Evolutionary conservation across 106 monocot species (phyloP), one percentile per base, ranked within the genome.

Genomic region (Phalaenopsis aphrodite): DNA sequence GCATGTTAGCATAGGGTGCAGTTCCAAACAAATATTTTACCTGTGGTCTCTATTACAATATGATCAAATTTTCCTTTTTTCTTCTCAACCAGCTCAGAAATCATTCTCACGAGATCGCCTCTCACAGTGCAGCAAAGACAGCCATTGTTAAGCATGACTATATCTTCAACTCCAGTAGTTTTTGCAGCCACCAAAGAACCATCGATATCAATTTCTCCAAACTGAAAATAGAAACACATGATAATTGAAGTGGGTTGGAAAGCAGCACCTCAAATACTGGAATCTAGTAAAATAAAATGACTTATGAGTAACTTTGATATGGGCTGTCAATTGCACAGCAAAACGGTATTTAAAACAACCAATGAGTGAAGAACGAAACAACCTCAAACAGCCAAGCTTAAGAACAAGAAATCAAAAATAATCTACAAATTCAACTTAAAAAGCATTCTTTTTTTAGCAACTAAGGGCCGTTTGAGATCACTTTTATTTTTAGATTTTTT

Each of bases 121-220:
- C 96, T 93, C 46, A 97, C 96, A 64, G 96, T 97, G 80, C 96
- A 97, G 86, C 96, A 97, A 55, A 97, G 89, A 64, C 96, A 97
- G 47, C 96, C 96, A 88, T 97, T 97, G 81, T 97, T 97, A 67
- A 97, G 91, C 93, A 97, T 97, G 46, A 97, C 61, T 79, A 97
- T 97, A 83, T 97, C 96, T 82, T 97, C 96, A 80, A 79, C 90
- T 79, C 88, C 96, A 80, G 88, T 82, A 74, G 90, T 89, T 88
- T 94, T 85, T n/a, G 92, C 82, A 86, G 94, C 93, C 71, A 97
- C 96, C 86, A 97, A 89, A 39, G 93, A 97, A 75, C 96, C 92
- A 83, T 97, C 96, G 72, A 97, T 97, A 79, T 93, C 96, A 78
- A 97, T 79, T 85, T 97, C 96, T 81, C 96, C 96, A 85, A 72